Conservation (phyloP, 2,329 filamentous ascomycete species). For the Cladophialophora chaetospira region DNA sequence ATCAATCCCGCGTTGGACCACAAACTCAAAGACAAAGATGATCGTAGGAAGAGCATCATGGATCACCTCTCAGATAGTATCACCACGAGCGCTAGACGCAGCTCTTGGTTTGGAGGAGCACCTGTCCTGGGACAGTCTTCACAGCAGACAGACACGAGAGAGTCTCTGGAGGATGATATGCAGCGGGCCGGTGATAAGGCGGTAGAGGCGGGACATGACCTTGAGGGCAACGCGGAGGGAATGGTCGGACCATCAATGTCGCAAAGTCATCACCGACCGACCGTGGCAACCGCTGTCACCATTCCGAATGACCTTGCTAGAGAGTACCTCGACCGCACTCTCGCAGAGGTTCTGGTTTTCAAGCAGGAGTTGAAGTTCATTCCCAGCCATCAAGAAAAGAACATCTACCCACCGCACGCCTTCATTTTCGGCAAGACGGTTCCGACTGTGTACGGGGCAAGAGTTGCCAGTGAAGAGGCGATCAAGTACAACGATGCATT, state of each 20-base stretch:
- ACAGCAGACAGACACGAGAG: not conserved
- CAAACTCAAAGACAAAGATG: conserved; percentile 33
- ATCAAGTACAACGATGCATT: conserved; percentile 79
- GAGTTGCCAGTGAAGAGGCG: conserved; percentile 69
- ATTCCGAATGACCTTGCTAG: conserved; percentile 58
- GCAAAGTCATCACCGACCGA: conserved; percentile 34
- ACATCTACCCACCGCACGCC: conserved; percentile 77
- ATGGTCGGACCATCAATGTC: conserved; percentile 25
- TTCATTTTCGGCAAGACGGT: conserved; percentile 85
- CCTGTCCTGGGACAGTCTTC: not conserved
- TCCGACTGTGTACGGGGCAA: conserved; percentile 80
- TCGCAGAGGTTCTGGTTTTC: conserved; percentile 72
- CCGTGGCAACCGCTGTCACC: conserved; percentile 43
- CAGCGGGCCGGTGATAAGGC: conserved; percentile 37
- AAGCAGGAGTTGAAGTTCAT: conserved; percentile 71
- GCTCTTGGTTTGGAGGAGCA: conserved; percentile 19
- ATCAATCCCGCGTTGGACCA: conserved; percentile 66
- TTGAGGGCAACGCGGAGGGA: conserved; percentile 24
- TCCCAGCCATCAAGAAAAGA: conserved; percentile 61
- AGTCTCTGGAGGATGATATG: conserved; percentile 2
- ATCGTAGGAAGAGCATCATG: conserved; percentile 45
- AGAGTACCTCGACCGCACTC: conserved; percentile 73
- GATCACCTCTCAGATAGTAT: conserved; percentile 52
- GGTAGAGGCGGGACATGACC: conserved; percentile 30
- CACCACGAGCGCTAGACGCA: conserved; percentile 32